phyloP scores from a whole-genome alignment of 257 asterid genomes.

The Scutellaria minor region DNA sequence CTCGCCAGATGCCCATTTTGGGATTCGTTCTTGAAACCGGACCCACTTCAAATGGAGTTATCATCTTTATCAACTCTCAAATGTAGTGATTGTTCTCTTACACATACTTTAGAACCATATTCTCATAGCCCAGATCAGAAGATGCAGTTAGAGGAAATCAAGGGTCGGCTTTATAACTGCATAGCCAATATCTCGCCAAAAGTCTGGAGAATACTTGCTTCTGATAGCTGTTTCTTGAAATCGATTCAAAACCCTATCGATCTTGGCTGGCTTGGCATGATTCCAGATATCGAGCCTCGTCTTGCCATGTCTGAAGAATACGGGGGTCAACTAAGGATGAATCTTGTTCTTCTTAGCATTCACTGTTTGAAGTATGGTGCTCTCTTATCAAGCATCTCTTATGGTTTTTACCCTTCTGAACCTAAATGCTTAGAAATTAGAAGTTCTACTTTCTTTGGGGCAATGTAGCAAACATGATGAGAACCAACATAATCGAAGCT shows the following conservation, averaged over 20 bases:
- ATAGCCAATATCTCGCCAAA: slow-evolving; percentile 39
- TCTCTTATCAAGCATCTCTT: slow-evolving; percentile 52
- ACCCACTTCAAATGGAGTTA: slow-evolving; percentile 15
- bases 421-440: not conserved
- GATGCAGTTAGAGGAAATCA: slow-evolving; percentile 38
- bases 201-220: slow-evolving; percentile 56
- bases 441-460: no score
- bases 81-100: slow-evolving; percentile 37
- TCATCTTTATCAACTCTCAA: slow-evolving; percentile 23
- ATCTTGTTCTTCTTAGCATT: slow-evolving; percentile 45
- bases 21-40: slow-evolving; percentile 26
- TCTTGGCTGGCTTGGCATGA: slow-evolving; percentile 43
- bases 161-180: slow-evolving; percentile 43
- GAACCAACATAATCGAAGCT: no score
- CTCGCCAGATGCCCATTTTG: slow-evolving; percentile 43
- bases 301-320: not conserved
- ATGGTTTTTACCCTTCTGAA: slow-evolving; percentile 30
- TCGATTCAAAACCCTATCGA: slow-evolving; percentile 50
- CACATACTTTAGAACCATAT: slow-evolving; percentile 5
- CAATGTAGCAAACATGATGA: no score
- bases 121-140: slow-evolving; percentile 12
- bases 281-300: not conserved
- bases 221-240: slow-evolving; percentile 47
- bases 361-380: slow-evolving; percentile 64
- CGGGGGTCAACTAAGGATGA: slow-evolving; percentile 29